These are phyloP conservation scores for Claviceps monticola DNA, from an alignment of 2,329 filamentous ascomycete genomes.

Conservation along the genomic window DNA sequence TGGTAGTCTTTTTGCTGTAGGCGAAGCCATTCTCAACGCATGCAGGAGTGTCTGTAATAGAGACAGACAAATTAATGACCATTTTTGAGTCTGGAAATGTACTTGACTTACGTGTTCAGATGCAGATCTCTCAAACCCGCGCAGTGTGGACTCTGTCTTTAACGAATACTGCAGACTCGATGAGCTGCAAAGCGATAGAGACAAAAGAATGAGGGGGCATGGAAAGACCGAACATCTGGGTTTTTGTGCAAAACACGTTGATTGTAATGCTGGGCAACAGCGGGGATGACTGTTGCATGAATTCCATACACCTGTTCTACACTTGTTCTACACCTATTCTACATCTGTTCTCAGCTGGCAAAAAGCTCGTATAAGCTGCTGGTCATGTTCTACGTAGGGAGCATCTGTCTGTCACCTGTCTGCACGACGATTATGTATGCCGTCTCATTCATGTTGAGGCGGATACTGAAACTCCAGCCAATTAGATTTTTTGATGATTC, in stretches of 20 bases:
- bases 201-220: background rate
- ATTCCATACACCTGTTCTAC: background rate
- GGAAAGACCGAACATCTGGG: background rate
- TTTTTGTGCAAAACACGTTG: background rate
- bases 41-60: background rate
- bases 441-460: no score
- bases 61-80: background rate
- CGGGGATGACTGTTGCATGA: background rate
- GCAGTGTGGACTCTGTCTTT: background rate
- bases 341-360: conserved; percentile 1
- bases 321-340: background rate
- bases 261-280: background rate
- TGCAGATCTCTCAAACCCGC: background rate
- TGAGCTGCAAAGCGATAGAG: background rate
- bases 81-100: background rate
- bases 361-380: background rate
- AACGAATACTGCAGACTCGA: background rate
- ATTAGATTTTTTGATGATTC: background rate
- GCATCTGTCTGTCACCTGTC: background rate
- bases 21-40: background rate
- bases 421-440: no score
- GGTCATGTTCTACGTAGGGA: no score
- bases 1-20: background rate
- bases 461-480: no score
- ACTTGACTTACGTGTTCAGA: background rate